Conservation (phyloP, 305 asterid species). For the Withania somnifera region DNA sequence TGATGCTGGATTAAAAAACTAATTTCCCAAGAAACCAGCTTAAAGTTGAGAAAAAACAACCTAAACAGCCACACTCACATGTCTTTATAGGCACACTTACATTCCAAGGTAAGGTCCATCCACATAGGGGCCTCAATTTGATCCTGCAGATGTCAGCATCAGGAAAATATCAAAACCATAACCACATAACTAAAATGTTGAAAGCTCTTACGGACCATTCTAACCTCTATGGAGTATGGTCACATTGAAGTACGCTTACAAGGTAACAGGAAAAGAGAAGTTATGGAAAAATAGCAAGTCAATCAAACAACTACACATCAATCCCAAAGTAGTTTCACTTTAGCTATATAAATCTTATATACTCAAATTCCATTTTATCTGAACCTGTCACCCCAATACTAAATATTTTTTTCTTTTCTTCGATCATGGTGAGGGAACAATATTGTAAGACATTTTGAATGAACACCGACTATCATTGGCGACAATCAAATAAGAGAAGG, state of each 20-base stretch:
- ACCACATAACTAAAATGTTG: not conserved
- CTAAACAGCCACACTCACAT: slow-evolving; percentile 16
- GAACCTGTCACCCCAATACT: not conserved
- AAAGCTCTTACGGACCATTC: not conserved
- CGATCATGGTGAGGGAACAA: not conserved
- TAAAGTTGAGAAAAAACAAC: not conserved
- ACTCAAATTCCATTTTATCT: not conserved
- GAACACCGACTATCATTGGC: not conserved
- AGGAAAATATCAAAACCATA: not conserved
- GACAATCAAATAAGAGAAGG: not conserved
- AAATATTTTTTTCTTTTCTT: not conserved
- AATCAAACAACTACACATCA: not conserved
- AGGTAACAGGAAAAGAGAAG: not conserved
- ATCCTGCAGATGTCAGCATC: slow-evolving; percentile 20
- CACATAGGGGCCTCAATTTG: slow-evolving; percentile 42
- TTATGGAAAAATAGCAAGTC: not conserved
- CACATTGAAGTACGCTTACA: not conserved
- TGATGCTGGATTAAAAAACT: not conserved
- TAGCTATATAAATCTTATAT: not conserved
- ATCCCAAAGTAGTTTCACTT: not conserved
- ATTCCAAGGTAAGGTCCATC: slow-evolving; percentile 33
- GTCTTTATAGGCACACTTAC: slow-evolving; percentile 14
- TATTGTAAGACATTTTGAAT: not conserved
- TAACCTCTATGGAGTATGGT: not conserved
- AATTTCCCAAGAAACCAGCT: not conserved